Percentiles rank a stretch among this genome's conserved stretches.
phyloP scores from a whole-genome alignment of 768 basidiomycete genomes.

The Leccinum obscurum region DNA sequence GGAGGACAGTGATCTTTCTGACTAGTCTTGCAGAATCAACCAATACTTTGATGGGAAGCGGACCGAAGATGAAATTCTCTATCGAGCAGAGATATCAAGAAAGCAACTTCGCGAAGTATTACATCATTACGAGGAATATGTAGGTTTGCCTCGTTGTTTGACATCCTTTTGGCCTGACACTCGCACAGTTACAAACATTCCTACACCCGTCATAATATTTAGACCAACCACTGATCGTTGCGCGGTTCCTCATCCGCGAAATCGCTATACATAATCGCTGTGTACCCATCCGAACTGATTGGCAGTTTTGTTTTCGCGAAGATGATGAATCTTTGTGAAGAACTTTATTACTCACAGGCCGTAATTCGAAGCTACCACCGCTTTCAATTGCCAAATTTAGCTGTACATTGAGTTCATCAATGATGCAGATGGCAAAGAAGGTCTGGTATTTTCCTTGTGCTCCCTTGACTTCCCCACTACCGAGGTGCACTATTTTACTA shows the following conservation, averaged over 20 bases:
- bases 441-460: too few species aligned
- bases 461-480: too few species aligned
- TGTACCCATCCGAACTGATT: neutral
- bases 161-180: conserved; percentile 1
- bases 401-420: too few species aligned
- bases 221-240: neutral
- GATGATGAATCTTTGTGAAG: too few species aligned
- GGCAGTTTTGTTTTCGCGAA: too few species aligned
- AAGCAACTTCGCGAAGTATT: conserved; percentile 83
- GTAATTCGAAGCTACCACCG: too few species aligned
- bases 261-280: neutral
- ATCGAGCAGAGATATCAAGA: conserved; percentile 78
- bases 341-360: too few species aligned
- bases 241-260: neutral
- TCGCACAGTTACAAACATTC: conserved; percentile 44
- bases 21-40: conserved; percentile 62
- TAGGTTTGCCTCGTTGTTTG: conserved; percentile 38
- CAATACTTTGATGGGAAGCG: conserved; percentile 93
- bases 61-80: conserved; percentile 93
- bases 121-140: conserved; percentile 86
- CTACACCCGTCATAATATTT: conserved; percentile 38
- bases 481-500: too few species aligned
- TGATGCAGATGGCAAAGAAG: too few species aligned
- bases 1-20: neutral
- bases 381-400: too few species aligned